Percentiles rank a stretch among this genome's conserved stretches.
phyloP scores from a whole-genome alignment of 192 early-diverging fungal genomes.

The Dissophora globulifera region DNA sequence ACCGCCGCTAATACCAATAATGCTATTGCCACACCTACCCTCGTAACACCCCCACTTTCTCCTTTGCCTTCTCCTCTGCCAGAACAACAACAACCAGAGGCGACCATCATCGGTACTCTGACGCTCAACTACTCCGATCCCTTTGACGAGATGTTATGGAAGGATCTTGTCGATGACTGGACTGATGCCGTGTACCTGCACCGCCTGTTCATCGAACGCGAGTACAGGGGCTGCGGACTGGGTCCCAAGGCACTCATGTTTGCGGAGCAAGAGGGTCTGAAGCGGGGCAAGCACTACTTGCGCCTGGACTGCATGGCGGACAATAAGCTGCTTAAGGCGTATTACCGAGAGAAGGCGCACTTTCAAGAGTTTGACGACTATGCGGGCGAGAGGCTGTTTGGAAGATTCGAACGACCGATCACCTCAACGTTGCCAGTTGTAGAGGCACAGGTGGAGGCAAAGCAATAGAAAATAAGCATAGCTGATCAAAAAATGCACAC shows the following conservation, averaged over 20 bases:
- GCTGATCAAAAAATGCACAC: no score
- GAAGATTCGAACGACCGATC: slow-evolving; percentile 43
- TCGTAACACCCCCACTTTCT: no score
- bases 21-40: not conserved
- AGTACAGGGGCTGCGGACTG: slow-evolving; percentile 41
- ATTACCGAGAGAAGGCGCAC: slow-evolving; percentile 41
- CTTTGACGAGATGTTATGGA: slow-evolving; percentile 53
- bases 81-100: not conserved
- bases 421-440: slow-evolving; percentile 28
- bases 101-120: slow-evolving; percentile 46
- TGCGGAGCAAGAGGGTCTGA: slow-evolving; percentile 40
- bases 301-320: slow-evolving; percentile 51
- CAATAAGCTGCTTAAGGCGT: slow-evolving; percentile 45
- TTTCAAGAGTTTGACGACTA: slow-evolving; percentile 52
- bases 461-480: no score
- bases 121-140: slow-evolving; percentile 45
- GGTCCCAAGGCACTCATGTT: slow-evolving; percentile 43
- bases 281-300: slow-evolving; percentile 39
- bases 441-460: no score
- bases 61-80: no score
- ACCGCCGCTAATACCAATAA: not conserved
- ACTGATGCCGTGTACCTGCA: slow-evolving; percentile 46
- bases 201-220: slow-evolving; percentile 46
- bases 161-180: slow-evolving; percentile 49
- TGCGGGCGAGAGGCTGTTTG: slow-evolving; percentile 47